These are phyloP conservation scores for Colletotrichum cuscutae DNA, from an alignment of 2,329 filamentous ascomycete genomes.

Conservation along the genomic window DNA sequence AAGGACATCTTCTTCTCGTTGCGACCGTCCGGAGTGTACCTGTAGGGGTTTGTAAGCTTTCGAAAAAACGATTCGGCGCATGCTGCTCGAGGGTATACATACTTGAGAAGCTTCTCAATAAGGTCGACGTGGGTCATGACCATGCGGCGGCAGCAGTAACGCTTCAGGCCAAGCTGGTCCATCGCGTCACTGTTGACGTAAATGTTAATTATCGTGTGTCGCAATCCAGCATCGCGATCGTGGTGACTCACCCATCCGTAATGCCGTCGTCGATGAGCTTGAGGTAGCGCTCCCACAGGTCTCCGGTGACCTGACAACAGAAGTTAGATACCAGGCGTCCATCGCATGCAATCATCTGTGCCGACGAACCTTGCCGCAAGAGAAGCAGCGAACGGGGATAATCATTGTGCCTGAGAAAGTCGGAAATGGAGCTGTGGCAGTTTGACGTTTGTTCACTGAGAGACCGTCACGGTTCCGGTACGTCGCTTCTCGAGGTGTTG, in stretches of 20 bases:
- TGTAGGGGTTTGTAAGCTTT: constrained; percentile 41
- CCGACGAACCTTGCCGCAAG: constrained; percentile 90
- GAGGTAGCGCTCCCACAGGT: constrained; percentile 97
- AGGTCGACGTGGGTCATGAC: constrained; percentile 99
- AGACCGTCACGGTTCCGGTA: background rate
- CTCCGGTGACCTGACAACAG: constrained; percentile 82
- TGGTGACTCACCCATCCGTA: constrained; percentile 73
- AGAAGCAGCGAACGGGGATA: constrained; percentile 98
- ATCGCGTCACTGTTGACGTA: constrained; percentile 82
- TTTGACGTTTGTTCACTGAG: background rate
- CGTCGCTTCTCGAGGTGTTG: background rate
- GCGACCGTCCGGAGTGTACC: constrained; percentile 71
- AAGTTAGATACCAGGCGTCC: constrained; percentile 42
- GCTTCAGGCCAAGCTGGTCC: constrained; percentile 91
- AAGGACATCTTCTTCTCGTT: constrained; percentile 69
- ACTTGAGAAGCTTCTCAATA: constrained; percentile 98
- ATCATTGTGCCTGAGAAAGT: constrained; percentile 76
- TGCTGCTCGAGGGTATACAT: constrained; percentile 46
- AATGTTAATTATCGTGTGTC: background rate
- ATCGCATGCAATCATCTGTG: background rate
- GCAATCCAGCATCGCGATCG: background rate
- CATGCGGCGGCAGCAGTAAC: constrained; percentile 99
- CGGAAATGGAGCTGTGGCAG: background rate
- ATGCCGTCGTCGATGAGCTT: constrained; percentile 84
- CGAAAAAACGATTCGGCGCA: constrained; percentile 21